phyloP scores from a whole-genome alignment of 306 rosid genomes.

The Bauhinia variegata region DNA sequence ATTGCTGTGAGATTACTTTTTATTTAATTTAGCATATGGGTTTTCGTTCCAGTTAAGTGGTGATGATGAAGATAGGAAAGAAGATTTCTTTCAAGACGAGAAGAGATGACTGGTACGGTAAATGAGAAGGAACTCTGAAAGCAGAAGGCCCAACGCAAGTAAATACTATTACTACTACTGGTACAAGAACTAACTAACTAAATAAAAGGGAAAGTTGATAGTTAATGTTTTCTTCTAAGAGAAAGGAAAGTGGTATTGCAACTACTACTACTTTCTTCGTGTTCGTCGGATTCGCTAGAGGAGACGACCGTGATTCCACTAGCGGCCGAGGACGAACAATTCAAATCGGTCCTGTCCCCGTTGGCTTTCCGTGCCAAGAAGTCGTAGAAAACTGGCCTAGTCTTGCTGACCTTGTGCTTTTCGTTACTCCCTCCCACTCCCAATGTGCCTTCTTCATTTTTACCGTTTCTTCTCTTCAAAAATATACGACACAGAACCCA shows the following conservation, averaged over 20 bases:
- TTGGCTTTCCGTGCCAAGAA: conserved; percentile 74
- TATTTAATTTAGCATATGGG: too few species aligned
- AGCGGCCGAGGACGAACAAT: conserved; percentile 60
- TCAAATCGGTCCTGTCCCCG: conserved; percentile 31
- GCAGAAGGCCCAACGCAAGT: too few species aligned
- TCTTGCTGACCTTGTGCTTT: conserved; percentile 4
- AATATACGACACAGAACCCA: conserved; percentile 97
- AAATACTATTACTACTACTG: too few species aligned
- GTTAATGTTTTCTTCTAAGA: conserved; percentile 49
- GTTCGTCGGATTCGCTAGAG: conserved; percentile 65
- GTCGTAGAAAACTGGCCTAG: conserved; percentile 74
- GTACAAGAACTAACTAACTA: conserved; percentile 9
- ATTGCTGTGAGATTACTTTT: too few species aligned
- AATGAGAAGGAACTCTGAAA: too few species aligned
- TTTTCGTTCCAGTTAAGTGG: too few species aligned
- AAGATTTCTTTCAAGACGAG: too few species aligned
- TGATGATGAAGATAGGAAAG: too few species aligned
- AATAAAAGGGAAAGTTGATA: background rate
- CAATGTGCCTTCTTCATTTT: conserved; percentile 42
- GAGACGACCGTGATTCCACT: conserved; percentile 78
- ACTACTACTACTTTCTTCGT: conserved; percentile 82
- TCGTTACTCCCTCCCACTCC: conserved; percentile 30
- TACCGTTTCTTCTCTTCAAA: conserved; percentile 71
- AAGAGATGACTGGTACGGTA: conserved; percentile 1
- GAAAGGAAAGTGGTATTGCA: conserved; percentile 54